These are phyloP conservation scores for Anisodus tanguticus DNA, from an alignment of 257 asterid genomes.

Conservation along the genomic window DNA sequence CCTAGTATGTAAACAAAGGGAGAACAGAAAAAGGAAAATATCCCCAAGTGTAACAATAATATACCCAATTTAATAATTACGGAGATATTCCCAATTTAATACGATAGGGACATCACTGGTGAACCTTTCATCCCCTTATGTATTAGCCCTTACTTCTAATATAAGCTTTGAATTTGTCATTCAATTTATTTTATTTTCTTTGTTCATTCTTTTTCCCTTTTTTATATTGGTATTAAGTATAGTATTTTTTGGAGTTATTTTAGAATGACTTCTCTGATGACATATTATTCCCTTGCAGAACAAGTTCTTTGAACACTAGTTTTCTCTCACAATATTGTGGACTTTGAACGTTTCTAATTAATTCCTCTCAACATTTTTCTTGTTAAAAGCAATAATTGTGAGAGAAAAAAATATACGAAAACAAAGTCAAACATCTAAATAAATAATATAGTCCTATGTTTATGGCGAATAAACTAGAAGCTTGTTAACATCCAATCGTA, in stretches of 20 bases:
- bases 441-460: not conserved
- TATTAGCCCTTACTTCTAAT: not conserved
- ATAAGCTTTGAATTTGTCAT: not conserved
- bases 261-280: conserved; percentile 1
- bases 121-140: not conserved
- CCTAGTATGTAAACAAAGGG: not conserved
- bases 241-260: not conserved
- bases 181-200: not conserved
- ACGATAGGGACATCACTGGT: not conserved
- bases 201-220: not conserved
- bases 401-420: not conserved
- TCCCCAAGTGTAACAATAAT: too few species aligned
- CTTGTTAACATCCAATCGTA: not conserved
- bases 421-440: not conserved
- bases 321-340: not conserved
- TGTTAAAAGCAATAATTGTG: not conserved
- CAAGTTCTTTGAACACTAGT: not conserved
- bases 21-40: too few species aligned
- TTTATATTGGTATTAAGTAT: not conserved
- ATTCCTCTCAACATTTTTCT: not conserved
- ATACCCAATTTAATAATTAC: too few species aligned
- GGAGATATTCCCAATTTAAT: too few species aligned
- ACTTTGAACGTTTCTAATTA: not conserved
- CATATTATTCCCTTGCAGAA: not conserved
- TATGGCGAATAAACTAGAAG: not conserved